A percentile compares a stretch with the other conserved stretches of the same genome.
Evolutionary conservation across 2,329 filamentous ascomycete genomes (phyloP).

Genomic region (Ascochyta lentis): DNA sequence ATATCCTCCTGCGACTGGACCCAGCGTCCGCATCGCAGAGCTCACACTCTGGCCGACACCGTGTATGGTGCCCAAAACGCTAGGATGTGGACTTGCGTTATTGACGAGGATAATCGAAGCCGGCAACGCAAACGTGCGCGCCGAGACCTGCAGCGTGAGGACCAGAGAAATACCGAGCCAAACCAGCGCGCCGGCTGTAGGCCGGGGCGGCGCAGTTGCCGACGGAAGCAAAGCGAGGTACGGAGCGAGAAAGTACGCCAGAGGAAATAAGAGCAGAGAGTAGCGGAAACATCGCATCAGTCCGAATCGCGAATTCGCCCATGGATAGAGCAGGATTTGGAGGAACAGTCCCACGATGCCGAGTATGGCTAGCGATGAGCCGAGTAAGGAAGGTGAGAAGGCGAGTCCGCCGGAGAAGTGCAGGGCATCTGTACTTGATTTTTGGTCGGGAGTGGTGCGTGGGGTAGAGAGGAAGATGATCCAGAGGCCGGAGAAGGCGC

Average conservation of each 20-base stretch:
- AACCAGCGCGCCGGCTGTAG: slow-evolving; percentile 62
- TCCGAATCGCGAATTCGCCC: slow-evolving; percentile 69
- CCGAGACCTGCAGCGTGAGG: slow-evolving; percentile 72
- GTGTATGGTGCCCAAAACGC: slow-evolving; percentile 64
- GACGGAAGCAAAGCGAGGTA: slow-evolving; percentile 74
- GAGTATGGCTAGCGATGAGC: slow-evolving; percentile 78
- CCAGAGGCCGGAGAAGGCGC: slow-evolving; percentile 76
- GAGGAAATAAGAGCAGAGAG: slow-evolving; percentile 73
- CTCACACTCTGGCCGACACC: slow-evolving; percentile 64
- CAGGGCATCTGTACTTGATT: slow-evolving; percentile 46
- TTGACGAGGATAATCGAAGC: slow-evolving; percentile 65
- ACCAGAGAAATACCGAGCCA: slow-evolving; percentile 72
- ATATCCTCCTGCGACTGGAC: slow-evolving; percentile 62
- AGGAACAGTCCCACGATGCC: slow-evolving; percentile 77
- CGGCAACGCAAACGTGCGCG: slow-evolving; percentile 71
- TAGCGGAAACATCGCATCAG: slow-evolving; percentile 71
- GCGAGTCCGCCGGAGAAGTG: slow-evolving; percentile 76
- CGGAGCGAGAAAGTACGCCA: slow-evolving; percentile 73
- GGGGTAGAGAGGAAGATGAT: slow-evolving; percentile 79
- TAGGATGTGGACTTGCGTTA: slow-evolving; percentile 63
- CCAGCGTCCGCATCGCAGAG: slow-evolving; percentile 62
- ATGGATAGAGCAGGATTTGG: slow-evolving; percentile 75
- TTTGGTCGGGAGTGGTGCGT: slow-evolving; percentile 52
- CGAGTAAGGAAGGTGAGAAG: slow-evolving; percentile 73
- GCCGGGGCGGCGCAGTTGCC: slow-evolving; percentile 53